Evolutionary conservation across 2,329 filamentous ascomycete species (phyloP).

Genomic region (Domatiomyces globalis): DNA sequence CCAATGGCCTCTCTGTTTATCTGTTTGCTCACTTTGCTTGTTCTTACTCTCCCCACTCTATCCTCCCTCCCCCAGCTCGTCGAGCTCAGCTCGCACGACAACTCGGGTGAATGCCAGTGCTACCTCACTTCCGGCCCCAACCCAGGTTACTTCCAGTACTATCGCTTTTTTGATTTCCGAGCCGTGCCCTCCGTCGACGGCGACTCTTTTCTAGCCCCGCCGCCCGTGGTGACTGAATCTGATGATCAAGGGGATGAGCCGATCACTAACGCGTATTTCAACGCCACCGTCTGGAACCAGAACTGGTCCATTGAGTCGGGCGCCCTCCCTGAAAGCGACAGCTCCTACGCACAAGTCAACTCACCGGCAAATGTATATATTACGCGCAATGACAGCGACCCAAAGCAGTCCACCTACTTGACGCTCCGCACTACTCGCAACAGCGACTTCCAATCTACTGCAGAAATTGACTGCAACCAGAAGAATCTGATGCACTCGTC

Average conservation of each 20-base stretch:
- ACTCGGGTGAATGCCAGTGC: conserved; percentile 29
- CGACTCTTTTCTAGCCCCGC: conserved; percentile 13
- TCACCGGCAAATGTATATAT: conserved; percentile 36
- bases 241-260: conserved; percentile 13
- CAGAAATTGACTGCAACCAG: conserved; percentile 34
- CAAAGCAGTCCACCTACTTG: conserved; percentile 25
- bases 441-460: conserved; percentile 31
- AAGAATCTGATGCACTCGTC: conserved; percentile 35
- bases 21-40: not conserved
- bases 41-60: not conserved
- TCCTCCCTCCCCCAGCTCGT: not conserved
- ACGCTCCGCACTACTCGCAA: conserved; percentile 34
- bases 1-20: not conserved
- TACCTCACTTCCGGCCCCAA: conserved; percentile 30
- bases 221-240: conserved; percentile 15
- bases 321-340: conserved; percentile 22
- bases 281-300: conserved; percentile 21
- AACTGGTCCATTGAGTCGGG: conserved; percentile 34
- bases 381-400: conserved; percentile 19
- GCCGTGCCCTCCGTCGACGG: conserved; percentile 21
- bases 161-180: conserved; percentile 40
- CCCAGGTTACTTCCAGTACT: conserved; percentile 36
- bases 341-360: conserved; percentile 30
- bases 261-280: conserved; percentile 21
- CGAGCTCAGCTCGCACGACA: not conserved